These are phyloP conservation scores for Rhizoctonia solani DNA, from an alignment of 1,284 basidiomycete genomes.

Conservation along the genomic window DNA sequence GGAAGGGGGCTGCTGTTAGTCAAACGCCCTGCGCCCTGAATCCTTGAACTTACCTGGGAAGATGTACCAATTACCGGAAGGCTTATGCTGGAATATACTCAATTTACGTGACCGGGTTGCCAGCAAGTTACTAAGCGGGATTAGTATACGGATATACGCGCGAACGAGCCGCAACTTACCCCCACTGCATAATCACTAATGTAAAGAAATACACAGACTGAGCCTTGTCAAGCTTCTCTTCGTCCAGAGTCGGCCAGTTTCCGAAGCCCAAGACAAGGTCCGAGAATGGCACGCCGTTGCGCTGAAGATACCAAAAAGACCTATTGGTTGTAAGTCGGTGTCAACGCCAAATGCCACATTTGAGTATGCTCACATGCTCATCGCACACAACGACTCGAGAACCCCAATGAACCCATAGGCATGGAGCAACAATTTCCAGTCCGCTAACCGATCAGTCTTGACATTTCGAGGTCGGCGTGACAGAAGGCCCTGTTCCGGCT, in stretches of 20 bases:
- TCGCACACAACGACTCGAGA: slow-evolving; percentile 57
- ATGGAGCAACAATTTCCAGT: slow-evolving; percentile 59
- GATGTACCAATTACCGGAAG: slow-evolving; percentile 50
- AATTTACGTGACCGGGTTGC: slow-evolving; percentile 56
- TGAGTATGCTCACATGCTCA: slow-evolving; percentile 53
- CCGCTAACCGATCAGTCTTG: slow-evolving; percentile 53
- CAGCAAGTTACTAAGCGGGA: slow-evolving; percentile 51
- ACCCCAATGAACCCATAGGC: slow-evolving; percentile 68
- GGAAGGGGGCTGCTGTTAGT: not conserved
- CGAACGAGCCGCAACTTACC: slow-evolving; percentile 41
- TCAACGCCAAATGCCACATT: slow-evolving; percentile 41
- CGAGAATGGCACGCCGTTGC: slow-evolving; percentile 59
- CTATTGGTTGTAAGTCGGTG: slow-evolving; percentile 44
- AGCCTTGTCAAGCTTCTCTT: slow-evolving; percentile 51
- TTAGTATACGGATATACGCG: slow-evolving; percentile 20
- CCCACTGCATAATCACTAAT: slow-evolving; percentile 71
- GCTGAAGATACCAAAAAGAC: slow-evolving; percentile 59
- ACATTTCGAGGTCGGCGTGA: slow-evolving; percentile 66
- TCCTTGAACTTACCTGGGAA: slow-evolving; percentile 46
- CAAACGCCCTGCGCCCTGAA: not conserved
- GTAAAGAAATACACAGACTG: slow-evolving; percentile 62
- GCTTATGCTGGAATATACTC: slow-evolving; percentile 55
- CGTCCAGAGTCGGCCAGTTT: slow-evolving; percentile 46
- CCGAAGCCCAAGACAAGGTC: slow-evolving; percentile 59
- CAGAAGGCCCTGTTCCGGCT: slow-evolving; percentile 60